A percentile compares a stretch with the other conserved stretches of the same genome.
Conservation (phyloP, 805 yeast species). For the Kregervanrija pseudodelftensis region DNA sequence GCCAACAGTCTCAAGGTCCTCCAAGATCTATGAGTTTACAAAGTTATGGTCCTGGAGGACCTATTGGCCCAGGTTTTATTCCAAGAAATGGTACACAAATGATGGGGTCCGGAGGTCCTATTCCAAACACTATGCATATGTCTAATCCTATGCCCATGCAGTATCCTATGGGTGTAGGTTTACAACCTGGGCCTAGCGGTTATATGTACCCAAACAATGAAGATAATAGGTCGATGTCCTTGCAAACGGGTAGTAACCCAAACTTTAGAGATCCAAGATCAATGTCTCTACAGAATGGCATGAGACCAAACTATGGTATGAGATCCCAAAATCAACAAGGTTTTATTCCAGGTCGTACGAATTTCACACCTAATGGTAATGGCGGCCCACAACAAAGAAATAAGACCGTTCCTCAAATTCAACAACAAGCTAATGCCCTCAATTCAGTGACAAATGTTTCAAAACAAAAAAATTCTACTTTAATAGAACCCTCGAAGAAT, state of each 20-base stretch:
- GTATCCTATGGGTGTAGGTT: conserved; percentile 1
- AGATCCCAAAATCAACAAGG: too few species aligned
- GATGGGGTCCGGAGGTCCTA: background rate
- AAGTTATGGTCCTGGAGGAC: conserved; percentile 1
- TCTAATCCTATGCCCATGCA: conserved; percentile 1
- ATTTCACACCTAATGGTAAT: too few species aligned
- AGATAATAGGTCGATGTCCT: conserved; percentile 8
- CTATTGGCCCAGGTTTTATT: conserved; percentile 1
- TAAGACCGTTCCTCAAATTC: too few species aligned
- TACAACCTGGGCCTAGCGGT: background rate
- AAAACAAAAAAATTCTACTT: too few species aligned
- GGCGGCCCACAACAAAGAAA: too few species aligned
- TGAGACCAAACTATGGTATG: too few species aligned
- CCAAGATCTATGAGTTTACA: conserved; percentile 33
- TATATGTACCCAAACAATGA: too few species aligned
- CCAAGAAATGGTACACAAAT: background rate
- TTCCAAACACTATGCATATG: background rate
- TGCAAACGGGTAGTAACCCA: conserved; percentile 10
- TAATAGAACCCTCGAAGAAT: too few species aligned
- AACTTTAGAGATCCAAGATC: conserved; percentile 19
- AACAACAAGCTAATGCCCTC: too few species aligned
- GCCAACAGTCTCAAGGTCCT: conserved; percentile 7
- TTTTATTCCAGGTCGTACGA: too few species aligned
- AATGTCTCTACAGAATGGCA: conserved; percentile 19
- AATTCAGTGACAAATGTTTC: too few species aligned